Evolutionary conservation across 495 filamentous ascomycete genomes (phyloP).

Genomic region (Podospora conica): DNA sequence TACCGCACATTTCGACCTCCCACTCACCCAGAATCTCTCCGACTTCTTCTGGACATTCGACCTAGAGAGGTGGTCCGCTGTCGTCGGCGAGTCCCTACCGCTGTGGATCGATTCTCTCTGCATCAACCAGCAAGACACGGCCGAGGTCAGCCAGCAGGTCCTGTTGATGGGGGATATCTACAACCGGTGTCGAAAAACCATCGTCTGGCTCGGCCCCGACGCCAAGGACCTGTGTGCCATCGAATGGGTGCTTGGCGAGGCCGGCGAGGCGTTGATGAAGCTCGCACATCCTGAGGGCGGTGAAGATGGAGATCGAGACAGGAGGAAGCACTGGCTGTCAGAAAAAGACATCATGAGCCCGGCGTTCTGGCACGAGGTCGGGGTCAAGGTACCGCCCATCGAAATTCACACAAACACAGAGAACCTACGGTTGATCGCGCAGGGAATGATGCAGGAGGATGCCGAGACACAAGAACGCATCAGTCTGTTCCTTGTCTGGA

Average conservation of each 20-base stretch:
- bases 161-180: slow-evolving; percentile 2
- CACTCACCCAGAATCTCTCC: not conserved
- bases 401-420: not conserved
- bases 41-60: not conserved
- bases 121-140: not conserved
- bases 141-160: slow-evolving; percentile 1
- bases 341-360: not conserved
- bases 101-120: not conserved
- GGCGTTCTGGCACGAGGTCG: not conserved
- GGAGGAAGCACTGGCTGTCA: not conserved
- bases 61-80: not conserved
- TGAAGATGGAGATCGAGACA: not conserved
- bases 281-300: not conserved
- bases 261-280: slow-evolving; percentile 1
- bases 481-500: slow-evolving; percentile 1
- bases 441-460: not conserved
- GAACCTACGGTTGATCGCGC: not conserved
- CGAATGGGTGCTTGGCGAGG: not conserved
- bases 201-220: slow-evolving; percentile 1
- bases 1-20: not conserved
- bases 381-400: not conserved
- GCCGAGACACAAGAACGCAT: not conserved
- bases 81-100: not conserved
- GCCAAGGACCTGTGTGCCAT: not conserved
- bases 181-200: not conserved